Conservation (phyloP, 352 stramenopile genomes). For the Pythium oligandrum region DNA sequence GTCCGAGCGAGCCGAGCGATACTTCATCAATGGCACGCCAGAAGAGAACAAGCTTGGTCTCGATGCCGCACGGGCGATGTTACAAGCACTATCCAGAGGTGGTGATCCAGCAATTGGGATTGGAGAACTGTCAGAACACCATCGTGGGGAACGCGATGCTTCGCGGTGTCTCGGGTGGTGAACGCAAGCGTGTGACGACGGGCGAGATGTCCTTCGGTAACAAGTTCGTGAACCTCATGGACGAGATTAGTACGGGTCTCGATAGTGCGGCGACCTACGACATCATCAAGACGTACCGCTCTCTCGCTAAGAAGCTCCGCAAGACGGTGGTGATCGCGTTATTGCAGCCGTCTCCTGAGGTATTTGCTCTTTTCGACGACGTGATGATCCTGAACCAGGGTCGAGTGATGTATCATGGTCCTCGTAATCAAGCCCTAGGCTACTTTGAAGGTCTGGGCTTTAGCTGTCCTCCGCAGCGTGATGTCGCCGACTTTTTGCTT, state of each 20-base stretch:
- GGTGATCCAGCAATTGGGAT: too few relatives aligned
- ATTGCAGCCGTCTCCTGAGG: slow-evolving; percentile 90
- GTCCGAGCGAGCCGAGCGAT: slow-evolving; percentile 12
- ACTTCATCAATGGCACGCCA: slow-evolving; percentile 15
- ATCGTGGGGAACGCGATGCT: slow-evolving; percentile 60
- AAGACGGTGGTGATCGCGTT: too few relatives aligned
- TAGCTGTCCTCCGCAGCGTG: slow-evolving; percentile 42
- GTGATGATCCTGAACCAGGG: slow-evolving; percentile 89
- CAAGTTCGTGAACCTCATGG: too few relatives aligned
- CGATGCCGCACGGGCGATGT: slow-evolving; percentile 19
- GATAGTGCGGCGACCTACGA: too few relatives aligned
- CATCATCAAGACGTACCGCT: slow-evolving; percentile 46
- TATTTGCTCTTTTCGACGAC: slow-evolving; percentile 92
- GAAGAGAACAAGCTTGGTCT: slow-evolving; percentile 30
- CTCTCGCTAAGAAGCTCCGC: too few relatives aligned
- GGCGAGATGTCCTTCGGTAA: slow-evolving; percentile 83
- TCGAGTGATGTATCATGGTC: slow-evolving; percentile 82
- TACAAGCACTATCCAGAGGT: too few relatives aligned
- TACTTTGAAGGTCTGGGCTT: slow-evolving; percentile 84
- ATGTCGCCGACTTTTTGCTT: too few relatives aligned
- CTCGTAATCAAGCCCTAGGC: slow-evolving; percentile 42
- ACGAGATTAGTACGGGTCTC: too few relatives aligned
- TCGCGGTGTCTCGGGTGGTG: too few relatives aligned
- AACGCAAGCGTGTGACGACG: too few relatives aligned
- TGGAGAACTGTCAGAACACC: slow-evolving; percentile 52